phyloP scores from a whole-genome alignment of 306 rosid genomes.

The Prunus davidiana region DNA sequence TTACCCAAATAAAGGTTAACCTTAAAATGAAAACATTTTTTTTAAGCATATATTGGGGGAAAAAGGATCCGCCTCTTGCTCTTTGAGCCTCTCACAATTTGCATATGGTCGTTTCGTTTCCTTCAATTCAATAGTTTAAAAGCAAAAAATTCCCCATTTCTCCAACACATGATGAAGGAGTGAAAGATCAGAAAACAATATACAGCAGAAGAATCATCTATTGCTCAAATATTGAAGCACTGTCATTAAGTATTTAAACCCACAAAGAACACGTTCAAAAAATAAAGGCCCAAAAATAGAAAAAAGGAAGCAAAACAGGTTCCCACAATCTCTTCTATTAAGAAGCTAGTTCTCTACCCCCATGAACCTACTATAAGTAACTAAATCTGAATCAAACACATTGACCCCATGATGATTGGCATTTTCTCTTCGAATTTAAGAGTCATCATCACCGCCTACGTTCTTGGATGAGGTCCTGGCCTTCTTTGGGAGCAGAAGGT shows the following conservation, averaged over 20 bases:
- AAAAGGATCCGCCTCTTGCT: too few relatives aligned
- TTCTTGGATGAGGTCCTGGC: constrained; percentile 56
- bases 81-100: too few relatives aligned
- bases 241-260: constrained; percentile 11
- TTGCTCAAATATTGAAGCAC: constrained; percentile 1
- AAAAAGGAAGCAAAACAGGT: background rate
- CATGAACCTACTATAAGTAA: background rate
- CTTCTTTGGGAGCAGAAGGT: constrained; percentile 75
- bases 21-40: too few relatives aligned
- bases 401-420: background rate
- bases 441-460: constrained; percentile 55
- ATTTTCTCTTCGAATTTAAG: constrained; percentile 18
- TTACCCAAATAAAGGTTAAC: too few relatives aligned
- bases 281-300: background rate
- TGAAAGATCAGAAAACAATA: background rate
- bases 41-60: too few relatives aligned
- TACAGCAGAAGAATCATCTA: background rate
- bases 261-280: background rate
- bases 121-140: too few relatives aligned
- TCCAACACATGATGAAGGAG: background rate
- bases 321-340: background rate
- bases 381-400: background rate
- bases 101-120: too few relatives aligned
- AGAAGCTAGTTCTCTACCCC: background rate
- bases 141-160: too few relatives aligned